A percentile compares a stretch with the other conserved stretches of the same genome.
phyloP scores from a whole-genome alignment of 2,329 filamentous ascomycete species.

The Exophiala phaeomuriformis region DNA sequence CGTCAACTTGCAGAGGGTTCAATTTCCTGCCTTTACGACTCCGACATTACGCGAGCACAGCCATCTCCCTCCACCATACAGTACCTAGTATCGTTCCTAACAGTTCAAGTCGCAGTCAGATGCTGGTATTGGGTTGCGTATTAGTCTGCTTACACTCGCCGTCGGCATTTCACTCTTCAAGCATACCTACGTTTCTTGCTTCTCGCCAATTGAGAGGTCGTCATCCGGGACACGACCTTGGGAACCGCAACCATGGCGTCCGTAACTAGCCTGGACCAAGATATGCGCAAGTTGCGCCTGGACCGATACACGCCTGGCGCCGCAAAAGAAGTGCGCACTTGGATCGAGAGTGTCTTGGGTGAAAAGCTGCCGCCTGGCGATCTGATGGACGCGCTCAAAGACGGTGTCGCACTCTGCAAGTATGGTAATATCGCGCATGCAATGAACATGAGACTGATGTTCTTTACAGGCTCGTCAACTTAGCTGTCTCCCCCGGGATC shows the following conservation, averaged over 20 bases:
- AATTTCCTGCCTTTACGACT: neutral
- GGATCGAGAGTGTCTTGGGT: conserved; percentile 77
- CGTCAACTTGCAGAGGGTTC: conserved; percentile 18
- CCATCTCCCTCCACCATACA: neutral
- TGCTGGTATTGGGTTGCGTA: too few species aligned
- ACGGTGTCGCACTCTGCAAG: conserved; percentile 90
- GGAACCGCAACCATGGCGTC: conserved; percentile 63
- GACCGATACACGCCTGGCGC: conserved; percentile 88
- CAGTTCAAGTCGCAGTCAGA: too few species aligned
- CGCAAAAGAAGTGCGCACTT: conserved; percentile 72
- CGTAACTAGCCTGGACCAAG: conserved; percentile 86
- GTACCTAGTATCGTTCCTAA: too few species aligned
- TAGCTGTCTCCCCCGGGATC: conserved; percentile 69
- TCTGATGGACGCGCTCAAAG: conserved; percentile 76
- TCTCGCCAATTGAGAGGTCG: neutral
- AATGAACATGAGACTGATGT: conserved; percentile 7
- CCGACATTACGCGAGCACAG: neutral
- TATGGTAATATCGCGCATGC: conserved; percentile 35
- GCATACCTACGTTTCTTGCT: neutral
- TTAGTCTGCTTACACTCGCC: too few species aligned
- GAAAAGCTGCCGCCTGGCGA: conserved; percentile 66
- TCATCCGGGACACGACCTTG: neutral
- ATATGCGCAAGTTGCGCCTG: conserved; percentile 86
- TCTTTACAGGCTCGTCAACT: conserved; percentile 65
- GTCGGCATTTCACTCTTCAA: neutral